Conservation (phyloP, 2,329 filamentous ascomycete species). For the Fusarium sp. region DNA sequence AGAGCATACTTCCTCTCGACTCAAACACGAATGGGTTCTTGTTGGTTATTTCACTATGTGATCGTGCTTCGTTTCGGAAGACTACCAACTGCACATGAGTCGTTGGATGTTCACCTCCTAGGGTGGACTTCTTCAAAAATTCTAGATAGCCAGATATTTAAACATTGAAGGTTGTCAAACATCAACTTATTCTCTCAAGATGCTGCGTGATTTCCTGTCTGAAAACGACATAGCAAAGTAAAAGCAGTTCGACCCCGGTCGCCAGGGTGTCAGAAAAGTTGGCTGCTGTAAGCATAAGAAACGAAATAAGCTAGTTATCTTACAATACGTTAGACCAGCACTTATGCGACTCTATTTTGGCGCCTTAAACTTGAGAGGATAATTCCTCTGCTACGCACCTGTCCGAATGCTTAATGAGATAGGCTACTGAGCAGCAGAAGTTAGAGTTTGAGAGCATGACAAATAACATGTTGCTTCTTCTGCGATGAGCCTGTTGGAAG, state of each 20-base stretch:
- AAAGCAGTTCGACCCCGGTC: not conserved
- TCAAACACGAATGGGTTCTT: conserved; percentile 28
- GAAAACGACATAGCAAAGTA: not conserved
- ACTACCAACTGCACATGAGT: conserved; percentile 37
- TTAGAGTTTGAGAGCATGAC: no score
- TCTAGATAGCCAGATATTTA: conserved; percentile 21
- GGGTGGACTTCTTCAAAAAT: conserved; percentile 32
- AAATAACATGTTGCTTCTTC: no score
- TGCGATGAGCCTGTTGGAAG: no score
- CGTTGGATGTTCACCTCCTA: conserved; percentile 38
- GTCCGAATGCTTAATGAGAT: no score
- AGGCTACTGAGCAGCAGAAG: no score
- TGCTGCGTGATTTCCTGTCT: not conserved
- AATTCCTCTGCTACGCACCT: no score
- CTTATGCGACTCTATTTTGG: no score
- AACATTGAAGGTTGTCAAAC: conserved; percentile 21
- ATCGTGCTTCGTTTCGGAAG: conserved; percentile 36
- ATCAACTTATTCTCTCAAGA: not conserved
- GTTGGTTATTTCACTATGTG: conserved; percentile 36
- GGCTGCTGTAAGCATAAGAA: not conserved
- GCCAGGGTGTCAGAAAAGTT: not conserved
- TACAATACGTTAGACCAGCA: no score
- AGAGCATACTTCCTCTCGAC: conserved; percentile 12
- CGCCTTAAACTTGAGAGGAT: no score
- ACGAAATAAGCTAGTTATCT: no score